phyloP scores from a whole-genome alignment of 805 yeast species.

The Zygoascus ofunaensis region DNA sequence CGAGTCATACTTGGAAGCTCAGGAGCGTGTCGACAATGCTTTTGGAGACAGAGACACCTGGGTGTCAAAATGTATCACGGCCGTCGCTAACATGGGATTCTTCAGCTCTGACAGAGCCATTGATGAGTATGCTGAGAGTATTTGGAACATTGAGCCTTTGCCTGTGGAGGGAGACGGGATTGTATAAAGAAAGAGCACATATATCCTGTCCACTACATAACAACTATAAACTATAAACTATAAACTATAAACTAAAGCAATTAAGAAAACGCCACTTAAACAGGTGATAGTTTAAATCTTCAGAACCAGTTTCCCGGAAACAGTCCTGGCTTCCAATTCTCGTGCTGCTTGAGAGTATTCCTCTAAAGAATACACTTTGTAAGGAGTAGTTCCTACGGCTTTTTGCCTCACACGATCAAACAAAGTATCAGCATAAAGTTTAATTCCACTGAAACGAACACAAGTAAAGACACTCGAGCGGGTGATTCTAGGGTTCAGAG shows the following conservation, averaged over 20 bases:
- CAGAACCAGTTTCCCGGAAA: conserved; percentile 67
- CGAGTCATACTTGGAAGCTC: conserved; percentile 78
- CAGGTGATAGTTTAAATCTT: conserved; percentile 34
- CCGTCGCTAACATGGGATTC: conserved; percentile 91
- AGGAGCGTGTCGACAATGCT: conserved; percentile 62
- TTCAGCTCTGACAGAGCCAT: conserved; percentile 86
- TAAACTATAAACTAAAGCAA: too few relatives aligned
- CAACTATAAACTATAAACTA: too few relatives aligned
- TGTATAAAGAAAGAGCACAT: too few relatives aligned
- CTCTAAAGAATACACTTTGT: conserved; percentile 46
- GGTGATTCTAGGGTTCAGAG: conserved; percentile 53
- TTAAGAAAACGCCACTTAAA: too few relatives aligned
- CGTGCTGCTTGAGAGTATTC: conserved; percentile 56
- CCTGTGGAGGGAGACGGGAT: conserved; percentile 6
- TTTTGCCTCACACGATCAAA: conserved; percentile 38
- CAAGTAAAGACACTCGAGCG: conserved; percentile 58
- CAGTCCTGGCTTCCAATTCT: conserved; percentile 55
- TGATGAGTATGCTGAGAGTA: conserved; percentile 82
- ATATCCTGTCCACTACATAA: too few relatives aligned
- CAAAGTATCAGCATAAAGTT: conserved; percentile 30
- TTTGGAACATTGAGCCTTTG: conserved; percentile 83
- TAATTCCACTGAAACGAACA: conserved; percentile 51
- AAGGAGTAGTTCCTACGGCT: conserved; percentile 41
- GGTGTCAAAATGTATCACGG: conserved; percentile 64
- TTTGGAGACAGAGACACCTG: conserved; percentile 60